These are phyloP conservation scores for Pyrenophora graminea DNA, from an alignment of 2,329 filamentous ascomycete genomes.

Conservation along the genomic window DNA sequence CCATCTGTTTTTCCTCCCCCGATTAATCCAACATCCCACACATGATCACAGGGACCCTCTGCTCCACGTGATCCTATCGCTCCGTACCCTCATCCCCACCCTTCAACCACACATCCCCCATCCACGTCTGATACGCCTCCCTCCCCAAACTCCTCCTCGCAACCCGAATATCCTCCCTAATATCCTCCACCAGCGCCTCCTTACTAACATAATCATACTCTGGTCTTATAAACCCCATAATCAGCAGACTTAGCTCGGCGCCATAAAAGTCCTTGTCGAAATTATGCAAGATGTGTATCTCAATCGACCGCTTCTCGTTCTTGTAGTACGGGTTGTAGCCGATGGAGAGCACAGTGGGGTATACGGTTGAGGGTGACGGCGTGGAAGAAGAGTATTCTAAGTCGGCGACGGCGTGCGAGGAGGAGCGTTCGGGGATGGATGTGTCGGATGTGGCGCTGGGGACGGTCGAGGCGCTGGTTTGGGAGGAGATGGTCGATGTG, in stretches of 20 bases:
- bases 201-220: constrained; percentile 86
- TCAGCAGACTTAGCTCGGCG: constrained; percentile 73
- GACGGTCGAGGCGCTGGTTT: constrained; percentile 39
- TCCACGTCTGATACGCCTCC: constrained; percentile 61
- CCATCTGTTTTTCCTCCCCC: not conserved
- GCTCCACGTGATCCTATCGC: constrained; percentile 7
- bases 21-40: constrained; percentile 20
- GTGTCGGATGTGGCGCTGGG: constrained; percentile 26
- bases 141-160: constrained; percentile 73
- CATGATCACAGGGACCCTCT: not conserved
- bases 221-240: constrained; percentile 85
- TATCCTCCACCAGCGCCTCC: constrained; percentile 85
- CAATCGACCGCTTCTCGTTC: constrained; percentile 82
- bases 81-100: constrained; percentile 9
- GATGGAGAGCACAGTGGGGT: constrained; percentile 42
- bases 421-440: constrained; percentile 19
- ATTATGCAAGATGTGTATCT: constrained; percentile 83
- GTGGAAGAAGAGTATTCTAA: constrained; percentile 25
- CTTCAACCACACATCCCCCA: constrained; percentile 47
- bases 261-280: constrained; percentile 87
- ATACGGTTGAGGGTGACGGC: constrained; percentile 22
- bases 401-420: constrained; percentile 36
- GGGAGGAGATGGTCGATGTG: constrained; percentile 44
- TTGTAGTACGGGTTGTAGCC: constrained; percentile 98
- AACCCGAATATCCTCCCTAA: constrained; percentile 84